Evolutionary conservation across 495 filamentous ascomycete species (phyloP), one percentile per base, ranked within the genome.

Genomic region (Tuber melanosporum): DNA sequence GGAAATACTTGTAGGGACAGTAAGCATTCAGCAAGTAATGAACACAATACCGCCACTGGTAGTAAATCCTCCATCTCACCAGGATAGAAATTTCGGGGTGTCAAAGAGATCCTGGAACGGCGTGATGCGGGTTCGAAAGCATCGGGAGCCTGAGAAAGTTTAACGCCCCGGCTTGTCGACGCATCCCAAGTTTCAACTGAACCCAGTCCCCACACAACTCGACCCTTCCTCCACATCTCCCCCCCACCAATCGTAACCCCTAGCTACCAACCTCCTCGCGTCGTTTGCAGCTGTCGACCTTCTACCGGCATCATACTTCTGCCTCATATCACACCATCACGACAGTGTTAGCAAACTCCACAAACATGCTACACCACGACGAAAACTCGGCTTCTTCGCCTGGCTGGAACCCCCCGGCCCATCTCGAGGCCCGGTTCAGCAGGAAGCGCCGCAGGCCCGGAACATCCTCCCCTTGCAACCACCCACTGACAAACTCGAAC

Each of bases 401-500:
- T 17, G 41, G 74, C 77, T 82, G 80, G 80, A 82, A 82, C 52
- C 80, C 81, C 6, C 81, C 81, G 36, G 77, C 81, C 26, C 81
- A 82, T 73, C 80, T 83, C 46, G 81, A 80, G 66, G 81, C 81
- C 44, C 81, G 81, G 12, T 82, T 83, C 69, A 76, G 77, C 15
- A 81, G 81, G 43, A 82, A 79, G 32, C 81, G 81, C 72, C 79
- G 79, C 36, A 74, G 81, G 20, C 74, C 74, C 19, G 78, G 78
- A 47, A 81, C 80, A 2, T 76, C 71, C 36, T 82, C 80, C 19
- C 81, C 81, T 14, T 77, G 74, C 45, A 66, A 52, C 5, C 66
- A 71, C 10, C 73, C 75, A 3, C 77, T 78, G 42, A 80, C 77
- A 5, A 73, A 74, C 57, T 80, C 81, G 32, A 72, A 70, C 42